Base-by-base conservation (phyloP, 2,329 filamentous ascomycete species). In the Dothideomycetes sp. region DNA sequence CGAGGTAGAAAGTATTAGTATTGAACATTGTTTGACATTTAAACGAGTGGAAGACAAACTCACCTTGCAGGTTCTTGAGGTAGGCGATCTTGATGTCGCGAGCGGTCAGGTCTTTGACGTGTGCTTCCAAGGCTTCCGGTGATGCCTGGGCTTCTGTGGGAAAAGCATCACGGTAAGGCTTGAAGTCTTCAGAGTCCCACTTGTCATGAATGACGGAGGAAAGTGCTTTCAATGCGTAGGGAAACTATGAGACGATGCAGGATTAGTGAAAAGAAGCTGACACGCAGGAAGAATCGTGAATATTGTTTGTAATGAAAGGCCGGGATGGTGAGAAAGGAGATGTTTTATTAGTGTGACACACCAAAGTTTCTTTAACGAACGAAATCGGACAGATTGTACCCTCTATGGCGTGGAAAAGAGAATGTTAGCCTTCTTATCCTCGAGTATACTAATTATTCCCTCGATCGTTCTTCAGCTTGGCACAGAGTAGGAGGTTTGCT, bases 341-440 rank as follows among this genome's bases (percentile, higher is more conserved):
- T n/a, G n/a, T n/a, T n/a, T n/a, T n/a, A n/a, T n/a, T n/a, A n/a
- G n/a, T 18, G 20, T 17, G 20, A 32, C 27, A 19, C 36, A 31
- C 24, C 29, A 40, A 27, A 23, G 37, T 40, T 40, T 33, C 80
- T 65, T 84, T 84, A 63, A 88, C 84, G 63, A 88, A 88, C 52
- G 80, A 84, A 59, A 88, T 86, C 52, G 82, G 81, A 61, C 82
- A 87, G 48, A 88, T 78, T 35, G 84, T 88, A 48, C 84, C 83
- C 71, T 88, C 83, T 88, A 51, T 42, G n/a, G n/a, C n/a, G n/a
- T n/a, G n/a, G 47, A 12, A 19, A 13, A 38, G 19, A 15, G 19
- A 11, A 16, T 22, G 22, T 40, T n/a, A 40, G 37, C 29, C 22
- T 30, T 39, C 27, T 39, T 31, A 39, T 39, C 35, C 9, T 17